Conservation (phyloP, 805 yeast genomes). For the Candida patagonica region DNA sequence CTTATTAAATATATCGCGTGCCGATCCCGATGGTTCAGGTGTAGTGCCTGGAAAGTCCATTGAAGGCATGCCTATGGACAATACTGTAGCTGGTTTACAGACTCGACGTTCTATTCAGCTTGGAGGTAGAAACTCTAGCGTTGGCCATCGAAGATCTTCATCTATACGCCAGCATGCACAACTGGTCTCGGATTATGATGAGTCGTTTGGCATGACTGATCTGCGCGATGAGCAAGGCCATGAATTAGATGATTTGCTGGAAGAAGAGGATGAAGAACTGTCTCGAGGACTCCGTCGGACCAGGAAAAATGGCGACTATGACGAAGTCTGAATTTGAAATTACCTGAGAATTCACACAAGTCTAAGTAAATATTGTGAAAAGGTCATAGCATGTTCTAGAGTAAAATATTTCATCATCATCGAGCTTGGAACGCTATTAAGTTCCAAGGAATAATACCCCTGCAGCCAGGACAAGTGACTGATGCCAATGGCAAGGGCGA, state of each 20-base stretch:
- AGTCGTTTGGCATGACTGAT: conserved; percentile 27
- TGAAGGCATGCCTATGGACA: conserved; percentile 73
- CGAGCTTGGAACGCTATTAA: too few species aligned
- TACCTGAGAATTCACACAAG: background rate
- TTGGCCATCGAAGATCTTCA: conserved; percentile 21
- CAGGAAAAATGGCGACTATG: background rate
- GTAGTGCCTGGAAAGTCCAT: conserved; percentile 41
- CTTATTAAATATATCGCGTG: conserved; percentile 67
- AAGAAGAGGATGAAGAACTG: conserved; percentile 8
- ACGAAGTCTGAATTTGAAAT: background rate
- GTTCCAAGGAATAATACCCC: conserved; percentile 7
- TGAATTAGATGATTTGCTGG: conserved; percentile 7
- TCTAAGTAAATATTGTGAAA: background rate
- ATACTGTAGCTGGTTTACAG: conserved; percentile 69
- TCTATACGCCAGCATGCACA: conserved; percentile 23
- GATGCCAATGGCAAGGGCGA: conserved; percentile 8
- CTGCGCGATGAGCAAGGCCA: conserved; percentile 22
- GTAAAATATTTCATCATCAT: too few species aligned
- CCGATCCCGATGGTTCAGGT: conserved; percentile 24
- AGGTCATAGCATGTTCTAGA: conserved; percentile 6
- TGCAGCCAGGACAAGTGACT: conserved; percentile 12
- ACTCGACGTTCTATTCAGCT: conserved; percentile 69
- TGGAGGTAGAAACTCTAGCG: conserved; percentile 31
- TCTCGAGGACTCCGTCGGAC: too few species aligned
- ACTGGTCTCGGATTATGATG: conserved; percentile 24